phyloP scores from a whole-genome alignment of 2,329 filamentous ascomycete genomes.

The Diaporthe sp. region DNA sequence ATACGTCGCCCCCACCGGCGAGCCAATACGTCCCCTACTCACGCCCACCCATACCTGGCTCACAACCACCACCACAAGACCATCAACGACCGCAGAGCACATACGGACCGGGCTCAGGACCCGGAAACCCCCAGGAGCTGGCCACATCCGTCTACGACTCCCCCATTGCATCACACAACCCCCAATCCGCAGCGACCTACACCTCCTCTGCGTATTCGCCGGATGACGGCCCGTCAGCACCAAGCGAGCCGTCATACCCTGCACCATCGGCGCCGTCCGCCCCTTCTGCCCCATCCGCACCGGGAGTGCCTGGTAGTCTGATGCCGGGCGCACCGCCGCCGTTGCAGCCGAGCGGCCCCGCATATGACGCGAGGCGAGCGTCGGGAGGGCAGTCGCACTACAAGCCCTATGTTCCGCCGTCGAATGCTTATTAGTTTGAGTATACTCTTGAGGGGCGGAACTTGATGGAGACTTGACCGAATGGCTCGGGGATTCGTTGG shows the following conservation, averaged over 20 bases:
- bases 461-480: not conserved
- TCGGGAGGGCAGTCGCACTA: constrained; percentile 63
- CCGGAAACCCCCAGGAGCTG: constrained; percentile 77
- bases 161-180: constrained; percentile 70
- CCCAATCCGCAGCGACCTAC: constrained; percentile 57
- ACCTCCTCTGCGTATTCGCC: constrained; percentile 62
- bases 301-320: constrained; percentile 46
- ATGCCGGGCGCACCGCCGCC: constrained; percentile 55
- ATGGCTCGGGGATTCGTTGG: not conserved
- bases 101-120: constrained; percentile 59
- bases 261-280: constrained; percentile 40
- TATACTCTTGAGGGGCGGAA: not conserved
- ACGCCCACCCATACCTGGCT: constrained; percentile 33
- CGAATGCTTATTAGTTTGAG: constrained; percentile 34
- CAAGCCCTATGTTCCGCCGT: constrained; percentile 69
- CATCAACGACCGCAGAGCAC: constrained; percentile 70
- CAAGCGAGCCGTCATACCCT: constrained; percentile 52
- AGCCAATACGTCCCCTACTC: constrained; percentile 38
- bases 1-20: constrained; percentile 36
- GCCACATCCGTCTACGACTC: constrained; percentile 84
- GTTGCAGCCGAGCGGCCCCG: constrained; percentile 58
- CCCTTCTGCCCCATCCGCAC: constrained; percentile 40
- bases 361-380: constrained; percentile 63
- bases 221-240: constrained; percentile 56
- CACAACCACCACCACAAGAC: constrained; percentile 54